phyloP scores from a whole-genome alignment of 2,329 filamentous ascomycete genomes.

The Epichloe scottii region DNA sequence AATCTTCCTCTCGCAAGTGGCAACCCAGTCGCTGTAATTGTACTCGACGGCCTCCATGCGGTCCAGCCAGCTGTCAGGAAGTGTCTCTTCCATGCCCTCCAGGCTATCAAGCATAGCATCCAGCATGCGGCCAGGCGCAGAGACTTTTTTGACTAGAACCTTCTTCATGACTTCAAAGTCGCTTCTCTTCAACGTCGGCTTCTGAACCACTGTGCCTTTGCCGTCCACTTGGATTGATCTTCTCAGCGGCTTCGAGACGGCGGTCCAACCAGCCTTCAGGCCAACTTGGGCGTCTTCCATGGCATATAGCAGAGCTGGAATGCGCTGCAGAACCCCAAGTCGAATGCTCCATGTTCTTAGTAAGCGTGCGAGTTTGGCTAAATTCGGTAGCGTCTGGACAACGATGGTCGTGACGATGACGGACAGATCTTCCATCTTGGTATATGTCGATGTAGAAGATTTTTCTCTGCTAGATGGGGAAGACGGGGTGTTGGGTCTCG shows the following conservation, averaged over 20 bases:
- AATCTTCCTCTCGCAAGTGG: conserved; percentile 62
- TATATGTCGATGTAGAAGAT: conserved; percentile 41
- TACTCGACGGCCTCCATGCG: conserved; percentile 69
- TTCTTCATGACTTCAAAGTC: conserved; percentile 47
- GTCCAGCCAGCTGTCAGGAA: conserved; percentile 82
- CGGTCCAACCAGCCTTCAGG: conserved; percentile 53
- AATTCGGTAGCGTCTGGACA: conserved; percentile 71
- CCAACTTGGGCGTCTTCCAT: conserved; percentile 55
- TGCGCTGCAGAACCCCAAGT: conserved; percentile 58
- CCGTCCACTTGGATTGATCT: conserved; percentile 10
- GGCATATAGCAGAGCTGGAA: conserved; percentile 54
- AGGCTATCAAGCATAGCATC: conserved; percentile 80
- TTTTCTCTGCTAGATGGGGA: conserved; percentile 19
- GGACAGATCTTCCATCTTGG: conserved; percentile 75
- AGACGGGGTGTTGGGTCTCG: conserved; percentile 24
- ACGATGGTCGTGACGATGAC: conserved; percentile 85
- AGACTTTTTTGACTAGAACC: conserved; percentile 56
- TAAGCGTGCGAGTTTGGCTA: conserved; percentile 61
- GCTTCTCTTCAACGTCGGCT: conserved; percentile 24
- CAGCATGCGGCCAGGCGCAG: conserved; percentile 56
- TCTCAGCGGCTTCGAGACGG: conserved; percentile 29
- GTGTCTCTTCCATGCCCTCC: conserved; percentile 69
- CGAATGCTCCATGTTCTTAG: conserved; percentile 69
- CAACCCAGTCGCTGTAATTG: conserved; percentile 69
- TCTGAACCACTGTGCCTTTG: conserved; percentile 7